Evolutionary conservation across 225 moss, liverwort and hornwort genomes (phyloP), one percentile per base, ranked within the genome.

Genomic region (Marchantia polymorpha): DNA sequence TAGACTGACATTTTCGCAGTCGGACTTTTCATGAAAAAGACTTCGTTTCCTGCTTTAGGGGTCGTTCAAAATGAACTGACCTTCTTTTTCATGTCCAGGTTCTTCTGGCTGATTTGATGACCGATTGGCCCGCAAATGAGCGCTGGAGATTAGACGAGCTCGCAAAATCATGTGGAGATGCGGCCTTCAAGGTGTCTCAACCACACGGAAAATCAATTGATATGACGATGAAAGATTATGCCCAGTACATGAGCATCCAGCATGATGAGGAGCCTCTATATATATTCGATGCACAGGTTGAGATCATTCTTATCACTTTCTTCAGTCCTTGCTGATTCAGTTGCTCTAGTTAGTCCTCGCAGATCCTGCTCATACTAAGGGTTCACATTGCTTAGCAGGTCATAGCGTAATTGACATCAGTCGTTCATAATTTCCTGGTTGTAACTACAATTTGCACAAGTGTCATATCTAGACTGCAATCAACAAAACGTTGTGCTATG

Each of bases 201-300:
- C 92, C 99, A 75, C 90, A 95, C 87, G 99, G 95, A 69, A 89
- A 90, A 81, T 89, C 92, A 72, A 81, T 94, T 61, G 87, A 83
- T 79, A 97, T 97, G 99, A 95, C 87, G 48, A 64, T 99, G 81
- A 92, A 88, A 78, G 92, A 93, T 79, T 99, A 90, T 75, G 92
- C 88, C 75, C 72, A 73, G 7, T 99, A 99, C 71, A 99, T 99
- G 97, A 78, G 85, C 74, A 83, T 88, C 64, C 99, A 99, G 83
- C 91, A 91, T 85, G 99, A 95, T 82, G 95, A 95, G 88, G 95
- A 99, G 78, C 95, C 95, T 15, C 95, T 99, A 55, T 95, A 93
- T 73, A 95, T 99, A 70, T 95, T 99, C 77, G 95, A 99, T 84
- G 84, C 93, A 22, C 87, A 95, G 97, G 95, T 95, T 77, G 31